These are phyloP conservation scores for Periglandula ipomoeae DNA, from an alignment of 2,329 filamentous ascomycete species.

Conservation along the genomic window DNA sequence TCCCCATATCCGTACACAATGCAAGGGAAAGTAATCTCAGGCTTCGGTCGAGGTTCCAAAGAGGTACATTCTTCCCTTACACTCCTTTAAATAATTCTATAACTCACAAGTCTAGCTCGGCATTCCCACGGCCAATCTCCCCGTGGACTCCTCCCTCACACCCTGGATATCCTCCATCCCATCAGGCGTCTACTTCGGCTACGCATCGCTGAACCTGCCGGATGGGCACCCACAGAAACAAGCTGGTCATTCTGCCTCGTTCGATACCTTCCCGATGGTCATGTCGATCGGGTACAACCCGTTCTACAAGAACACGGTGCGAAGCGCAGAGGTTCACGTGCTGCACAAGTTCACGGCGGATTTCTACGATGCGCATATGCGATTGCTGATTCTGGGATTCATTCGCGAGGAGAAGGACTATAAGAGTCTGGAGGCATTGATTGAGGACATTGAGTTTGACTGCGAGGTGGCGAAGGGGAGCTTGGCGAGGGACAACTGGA, in stretches of 20 bases:
- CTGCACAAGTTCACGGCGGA: slow-evolving; percentile 68
- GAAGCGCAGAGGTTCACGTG: slow-evolving; percentile 84
- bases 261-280: slow-evolving; percentile 68
- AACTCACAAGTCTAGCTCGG: slow-evolving; percentile 53
- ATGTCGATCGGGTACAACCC: slow-evolving; percentile 97
- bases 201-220: slow-evolving; percentile 62
- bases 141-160: slow-evolving; percentile 53
- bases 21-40: slow-evolving; percentile 80
- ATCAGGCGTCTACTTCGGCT: slow-evolving; percentile 91
- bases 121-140: slow-evolving; percentile 92
- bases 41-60: slow-evolving; percentile 89
- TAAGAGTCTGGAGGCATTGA: slow-evolving; percentile 67
- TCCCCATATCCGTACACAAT: slow-evolving; percentile 75
- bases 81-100: not conserved
- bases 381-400: slow-evolving; percentile 74
- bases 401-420: slow-evolving; percentile 89
- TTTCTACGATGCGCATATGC: slow-evolving; percentile 78
- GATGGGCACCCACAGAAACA: slow-evolving; percentile 33
- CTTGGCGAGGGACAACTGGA: slow-evolving; percentile 57
- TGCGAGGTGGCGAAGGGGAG: slow-evolving; percentile 73
- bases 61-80: slow-evolving; percentile 47
- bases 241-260: slow-evolving; percentile 6
- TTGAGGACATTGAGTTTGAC: slow-evolving; percentile 82
- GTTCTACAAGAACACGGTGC: slow-evolving; percentile 86
- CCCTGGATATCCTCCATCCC: slow-evolving; percentile 55